These are phyloP conservation scores for Geranium rotundifolium DNA, from an alignment of 345 rosid species.

Conservation along the genomic window DNA sequence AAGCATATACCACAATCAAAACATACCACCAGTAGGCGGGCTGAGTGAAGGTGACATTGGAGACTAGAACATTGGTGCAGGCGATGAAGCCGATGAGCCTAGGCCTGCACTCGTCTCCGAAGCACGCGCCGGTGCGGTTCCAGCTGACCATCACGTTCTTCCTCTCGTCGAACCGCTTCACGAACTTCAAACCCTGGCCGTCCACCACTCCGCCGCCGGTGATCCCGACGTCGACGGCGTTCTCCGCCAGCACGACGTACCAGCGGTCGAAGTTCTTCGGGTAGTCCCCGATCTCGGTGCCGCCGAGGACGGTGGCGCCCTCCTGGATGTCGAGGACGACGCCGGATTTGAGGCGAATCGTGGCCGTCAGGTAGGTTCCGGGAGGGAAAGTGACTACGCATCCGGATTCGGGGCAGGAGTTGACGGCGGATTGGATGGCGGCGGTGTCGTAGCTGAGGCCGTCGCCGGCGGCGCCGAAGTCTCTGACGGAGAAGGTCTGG, in stretches of 20 bases:
- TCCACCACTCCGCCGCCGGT: slow-evolving; percentile 81
- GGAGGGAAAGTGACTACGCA: slow-evolving; percentile 67
- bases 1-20: neutral
- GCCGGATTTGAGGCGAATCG: slow-evolving; percentile 53
- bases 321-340: slow-evolving; percentile 49
- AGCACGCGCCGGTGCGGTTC: slow-evolving; percentile 72
- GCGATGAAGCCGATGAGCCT: slow-evolving; percentile 65
- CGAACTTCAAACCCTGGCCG: slow-evolving; percentile 74
- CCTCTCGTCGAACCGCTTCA: slow-evolving; percentile 43
- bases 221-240: slow-evolving; percentile 66
- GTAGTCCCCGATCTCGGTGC: slow-evolving; percentile 51
- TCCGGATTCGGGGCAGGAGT: slow-evolving; percentile 37
- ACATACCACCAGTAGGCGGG: slow-evolving; percentile 98
- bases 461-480: slow-evolving; percentile 81
- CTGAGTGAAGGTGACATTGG: slow-evolving; percentile 47
- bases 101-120: slow-evolving; percentile 83
- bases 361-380: slow-evolving; percentile 70
- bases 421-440: slow-evolving; percentile 67
- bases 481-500: slow-evolving; percentile 33
- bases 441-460: slow-evolving; percentile 60
- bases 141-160: slow-evolving; percentile 97
- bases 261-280: slow-evolving; percentile 45
- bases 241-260: slow-evolving; percentile 79
- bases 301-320: slow-evolving; percentile 60
- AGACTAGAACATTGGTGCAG: slow-evolving; percentile 49